Evolutionary conservation across 2,329 filamentous ascomycete species (phyloP).

Genomic region (Aplosporella prunicola): DNA sequence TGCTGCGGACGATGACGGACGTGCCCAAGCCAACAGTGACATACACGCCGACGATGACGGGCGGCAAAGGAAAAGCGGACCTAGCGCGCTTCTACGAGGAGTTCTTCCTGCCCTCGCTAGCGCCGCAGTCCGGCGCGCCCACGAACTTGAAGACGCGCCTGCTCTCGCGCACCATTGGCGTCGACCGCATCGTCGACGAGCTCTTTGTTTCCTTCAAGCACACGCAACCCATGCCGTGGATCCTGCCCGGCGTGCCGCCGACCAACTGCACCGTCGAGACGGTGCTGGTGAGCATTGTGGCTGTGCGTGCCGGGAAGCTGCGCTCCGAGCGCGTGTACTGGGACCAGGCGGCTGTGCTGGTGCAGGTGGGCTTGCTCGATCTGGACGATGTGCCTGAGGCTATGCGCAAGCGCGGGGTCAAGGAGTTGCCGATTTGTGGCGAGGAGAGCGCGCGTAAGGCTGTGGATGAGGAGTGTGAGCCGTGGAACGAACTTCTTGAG

Average conservation of each 20-base stretch:
- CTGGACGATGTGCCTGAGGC: conserved; percentile 40
- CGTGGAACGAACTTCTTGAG: conserved; percentile 38
- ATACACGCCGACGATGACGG: conserved; percentile 38
- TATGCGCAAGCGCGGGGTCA: conserved; percentile 35
- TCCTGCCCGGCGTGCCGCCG: conserved; percentile 48
- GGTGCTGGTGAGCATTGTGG: conserved; percentile 48
- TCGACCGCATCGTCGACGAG: conserved; percentile 53
- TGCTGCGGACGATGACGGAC: conserved; percentile 29
- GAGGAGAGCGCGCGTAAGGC: conserved; percentile 39
- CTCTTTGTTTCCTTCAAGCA: conserved; percentile 49
- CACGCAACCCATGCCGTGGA: conserved; percentile 47
- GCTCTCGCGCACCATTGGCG: conserved; percentile 48
- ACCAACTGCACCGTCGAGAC: conserved; percentile 50
- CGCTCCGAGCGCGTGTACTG: conserved; percentile 52
- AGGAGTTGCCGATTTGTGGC: conserved; percentile 38
- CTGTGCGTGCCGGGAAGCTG: conserved; percentile 43
- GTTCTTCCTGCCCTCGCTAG: conserved; percentile 44
- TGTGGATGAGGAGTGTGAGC: conserved; percentile 33
- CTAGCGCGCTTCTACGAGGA: conserved; percentile 45
- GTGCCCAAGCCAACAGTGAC: conserved; percentile 30
- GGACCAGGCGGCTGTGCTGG: conserved; percentile 52
- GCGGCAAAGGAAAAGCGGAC: conserved; percentile 35
- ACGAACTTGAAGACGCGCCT: conserved; percentile 40
- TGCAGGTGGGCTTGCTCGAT: conserved; percentile 50
- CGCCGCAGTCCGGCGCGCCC: conserved; percentile 24